Percentiles rank a stretch among this genome's conserved stretches.
Evolutionary conservation across 2,329 filamentous ascomycete genomes (phyloP).

Genomic region (Hypomyces rosellus): DNA sequence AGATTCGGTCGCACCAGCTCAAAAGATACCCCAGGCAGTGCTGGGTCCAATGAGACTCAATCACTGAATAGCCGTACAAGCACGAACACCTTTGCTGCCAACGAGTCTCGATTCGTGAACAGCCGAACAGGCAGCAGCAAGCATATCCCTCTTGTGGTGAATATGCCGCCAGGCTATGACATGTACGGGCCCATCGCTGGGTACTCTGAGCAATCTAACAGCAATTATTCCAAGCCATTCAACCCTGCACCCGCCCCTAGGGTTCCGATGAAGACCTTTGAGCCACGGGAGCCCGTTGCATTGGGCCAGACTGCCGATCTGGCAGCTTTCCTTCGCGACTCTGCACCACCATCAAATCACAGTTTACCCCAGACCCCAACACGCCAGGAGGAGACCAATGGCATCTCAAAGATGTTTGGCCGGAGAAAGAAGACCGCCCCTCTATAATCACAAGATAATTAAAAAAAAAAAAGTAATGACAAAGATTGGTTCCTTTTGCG

Average conservation of each 20-base stretch:
- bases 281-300: constrained; percentile 46
- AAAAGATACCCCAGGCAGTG: constrained; percentile 21
- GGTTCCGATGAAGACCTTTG: constrained; percentile 51
- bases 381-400: constrained; percentile 32
- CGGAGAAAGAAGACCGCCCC: constrained; percentile 42
- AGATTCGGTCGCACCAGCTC: constrained; percentile 41
- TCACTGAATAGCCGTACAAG: constrained; percentile 36
- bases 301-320: constrained; percentile 59
- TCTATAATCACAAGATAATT: constrained; percentile 16
- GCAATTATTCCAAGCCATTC: too few species aligned
- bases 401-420: constrained; percentile 43
- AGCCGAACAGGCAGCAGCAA: constrained; percentile 25
- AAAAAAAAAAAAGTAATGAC: background rate
- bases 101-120: constrained; percentile 5
- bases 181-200: constrained; percentile 28
- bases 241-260: constrained; percentile 30
- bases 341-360: constrained; percentile 51
- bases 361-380: constrained; percentile 18
- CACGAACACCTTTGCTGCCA: constrained; percentile 9
- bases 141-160: constrained; percentile 49
- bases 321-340: constrained; percentile 65
- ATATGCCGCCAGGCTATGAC: constrained; percentile 40
- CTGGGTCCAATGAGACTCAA: constrained; percentile 22
- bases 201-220: constrained; percentile 16
- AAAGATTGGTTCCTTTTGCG: background rate